Evolutionary conservation across 441 rosid species (phyloP).

Genomic region (Gossypium gossypioides): DNA sequence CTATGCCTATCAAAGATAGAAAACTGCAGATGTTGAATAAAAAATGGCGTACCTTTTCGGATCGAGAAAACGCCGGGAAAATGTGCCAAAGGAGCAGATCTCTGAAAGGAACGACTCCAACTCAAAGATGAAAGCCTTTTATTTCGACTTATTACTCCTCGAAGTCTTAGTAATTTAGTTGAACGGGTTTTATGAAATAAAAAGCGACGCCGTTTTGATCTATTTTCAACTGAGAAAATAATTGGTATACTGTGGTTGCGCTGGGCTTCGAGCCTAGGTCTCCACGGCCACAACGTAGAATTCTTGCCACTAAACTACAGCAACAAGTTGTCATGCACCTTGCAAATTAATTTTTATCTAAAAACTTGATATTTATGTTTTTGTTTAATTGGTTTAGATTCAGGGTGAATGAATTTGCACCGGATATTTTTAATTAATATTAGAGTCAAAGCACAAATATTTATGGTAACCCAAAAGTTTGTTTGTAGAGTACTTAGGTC

Average conservation of each 20-base stretch:
- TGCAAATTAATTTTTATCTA: neutral
- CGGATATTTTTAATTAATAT: too few relatives aligned
- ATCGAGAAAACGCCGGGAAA: neutral
- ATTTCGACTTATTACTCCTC: too few relatives aligned
- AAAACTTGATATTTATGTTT: too few relatives aligned
- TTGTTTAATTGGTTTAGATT: too few relatives aligned
- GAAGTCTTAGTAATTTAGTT: too few relatives aligned
- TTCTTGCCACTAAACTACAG: neutral
- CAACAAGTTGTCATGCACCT: accelerated
- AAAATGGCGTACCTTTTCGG: neutral
- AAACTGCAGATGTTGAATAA: neutral
- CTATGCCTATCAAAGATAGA: too few relatives aligned
- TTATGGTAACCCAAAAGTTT: too few relatives aligned
- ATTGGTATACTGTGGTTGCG: neutral
- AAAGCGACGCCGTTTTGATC: neutral
- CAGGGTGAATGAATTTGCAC: too few relatives aligned
- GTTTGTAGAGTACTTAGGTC: too few relatives aligned
- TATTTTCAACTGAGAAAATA: neutral
- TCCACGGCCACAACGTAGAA: slow-evolving; percentile 37
- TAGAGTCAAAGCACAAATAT: too few relatives aligned
- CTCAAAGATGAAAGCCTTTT: neutral
- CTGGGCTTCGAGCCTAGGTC: slow-evolving; percentile 47
- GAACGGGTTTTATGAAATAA: too few relatives aligned
- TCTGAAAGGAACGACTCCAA: neutral
- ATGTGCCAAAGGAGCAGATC: neutral